Base-by-base conservation (phyloP, 768 basidiomycete species). In the Kwoniella europaea region DNA sequence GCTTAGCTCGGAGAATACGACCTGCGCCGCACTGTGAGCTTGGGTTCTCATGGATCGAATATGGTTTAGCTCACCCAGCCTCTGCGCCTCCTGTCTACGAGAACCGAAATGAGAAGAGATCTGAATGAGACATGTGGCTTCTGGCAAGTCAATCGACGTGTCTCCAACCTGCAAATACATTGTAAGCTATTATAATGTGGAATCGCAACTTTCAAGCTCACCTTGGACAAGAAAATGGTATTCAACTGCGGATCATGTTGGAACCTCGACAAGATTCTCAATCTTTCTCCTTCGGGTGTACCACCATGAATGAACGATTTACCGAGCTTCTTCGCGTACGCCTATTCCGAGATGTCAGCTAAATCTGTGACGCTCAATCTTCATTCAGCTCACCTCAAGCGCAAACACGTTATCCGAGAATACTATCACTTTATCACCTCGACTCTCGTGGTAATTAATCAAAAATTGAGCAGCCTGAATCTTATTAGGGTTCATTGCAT, bases 401-500 rank as follows among this genome's bases (percentile, higher is more conserved):
- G 97, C 95, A 80, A 88, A 99, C 22, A 99, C 96, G 82, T 99
- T 98, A 83, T 99, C 97, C 2, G 95, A 98, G 81, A 99, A 99
- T 1, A 99, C 97, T 72, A 99, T 99, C 75, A 98, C 93, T 85
- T 99, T 99, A 85, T 99, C 97, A 9, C 97, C 97, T 75, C 97
- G 88, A 76, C 91, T 90, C 85, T 99, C 97, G 81, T 99, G 97
- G 76, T 94, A 98, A 80, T 94, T 92, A 86, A 99, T 98, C 73
- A 99, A 86, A 84, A 97, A 99, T 79, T 99, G 97, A 82, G 96
- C 98, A 16, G 96, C 94, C 84, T 99, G 97, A 84, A 99, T 98
- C 86, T 99, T 99, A 82, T 92, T 93, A 15, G 97, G 97, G 80
- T 99, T 99, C 97, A 98, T 99, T 87, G 94, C 98, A 81, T 98